These are phyloP conservation scores for Comarum palustre DNA, from an alignment of 306 rosid genomes.

Conservation along the genomic window DNA sequence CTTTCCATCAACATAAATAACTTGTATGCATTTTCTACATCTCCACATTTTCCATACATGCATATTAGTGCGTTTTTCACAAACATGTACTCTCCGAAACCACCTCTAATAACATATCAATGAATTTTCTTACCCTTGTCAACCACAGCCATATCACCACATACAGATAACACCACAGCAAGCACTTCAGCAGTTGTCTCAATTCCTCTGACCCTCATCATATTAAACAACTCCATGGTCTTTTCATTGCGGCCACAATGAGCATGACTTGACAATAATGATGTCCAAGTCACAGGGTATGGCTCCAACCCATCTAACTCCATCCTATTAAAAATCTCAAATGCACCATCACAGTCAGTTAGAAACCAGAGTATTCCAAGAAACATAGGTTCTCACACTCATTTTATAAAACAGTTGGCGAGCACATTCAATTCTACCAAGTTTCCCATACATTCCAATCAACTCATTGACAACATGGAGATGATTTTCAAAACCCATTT, in stretches of 20 bases:
- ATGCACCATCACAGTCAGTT: conserved; percentile 65
- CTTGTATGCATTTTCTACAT: conserved; percentile 45
- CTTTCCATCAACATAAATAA: conserved; percentile 49
- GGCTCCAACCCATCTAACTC: conserved; percentile 57
- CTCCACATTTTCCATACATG: conserved; percentile 60
- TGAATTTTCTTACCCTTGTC: conserved; percentile 56
- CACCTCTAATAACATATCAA: conserved; percentile 62
- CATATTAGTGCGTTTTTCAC: conserved; percentile 64
- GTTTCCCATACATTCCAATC: conserved; percentile 63
- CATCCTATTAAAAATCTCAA: conserved; percentile 54
- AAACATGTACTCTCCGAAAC: conserved; percentile 68
- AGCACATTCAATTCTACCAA: conserved; percentile 53
- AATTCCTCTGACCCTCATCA: conserved; percentile 45
- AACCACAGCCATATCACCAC: conserved; percentile 54
- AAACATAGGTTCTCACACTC: conserved; percentile 47
- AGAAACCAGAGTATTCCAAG: conserved; percentile 75
- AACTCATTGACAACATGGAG: conserved; percentile 62
- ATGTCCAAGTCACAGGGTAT: conserved; percentile 77
- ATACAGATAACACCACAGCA: conserved; percentile 72
- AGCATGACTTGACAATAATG: conserved; percentile 71
- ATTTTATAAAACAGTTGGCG: conserved; percentile 55
- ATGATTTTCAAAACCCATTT: conserved; percentile 60
- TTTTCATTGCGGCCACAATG: conserved; percentile 53
- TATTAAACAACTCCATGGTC: conserved; percentile 49
- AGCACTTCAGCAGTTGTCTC: conserved; percentile 63